Base-by-base conservation (phyloP, 768 basidiomycete genomes). In the Tylopilus subfusipes region DNA sequence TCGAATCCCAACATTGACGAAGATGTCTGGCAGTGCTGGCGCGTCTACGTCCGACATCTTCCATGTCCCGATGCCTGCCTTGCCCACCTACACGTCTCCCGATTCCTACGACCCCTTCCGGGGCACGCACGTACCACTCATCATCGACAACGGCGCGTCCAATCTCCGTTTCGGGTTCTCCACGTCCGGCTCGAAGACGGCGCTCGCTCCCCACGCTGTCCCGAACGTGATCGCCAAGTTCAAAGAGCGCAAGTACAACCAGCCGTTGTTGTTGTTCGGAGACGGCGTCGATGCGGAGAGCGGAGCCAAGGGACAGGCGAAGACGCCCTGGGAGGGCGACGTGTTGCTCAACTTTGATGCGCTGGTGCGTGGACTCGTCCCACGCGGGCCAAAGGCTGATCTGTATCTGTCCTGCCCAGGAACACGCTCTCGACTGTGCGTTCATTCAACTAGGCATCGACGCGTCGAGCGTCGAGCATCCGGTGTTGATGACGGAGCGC, bases 271-370 rank as follows among this genome's bases (percentile, higher is more conserved):
- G 29, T 76, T 98, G 13, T 96, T 96, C 53, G 97, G 97, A 0
- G 84, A 88, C 30, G 93, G 84, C 12, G 83, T 92, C 29, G 95
- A 97, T 42, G 76, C 84, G 13, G 97, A 99, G 68, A 88, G 87
- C 38, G 88, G 85, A 12, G 87, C 91, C 54, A 82, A 87, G 62
- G 81, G 83, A 2, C 90, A 90, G 67, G 79, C 85, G 8, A 85
- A 83, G 63, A 84, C 83, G 0, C 86, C 96, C 50, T 98, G 90
- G 87, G 97, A 99, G 67, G 94, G 93, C 9, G 97, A 98, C 65
- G 84, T 97, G 21, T 69, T 98, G 44, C 78, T 93, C 61, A 94
- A 93, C 71, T 90, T 88, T 61, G 97, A 98, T 72, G 86, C 92
- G 24, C 75, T 98, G 79, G 96, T 98, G 73, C 73, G 52, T 22